These are phyloP conservation scores for Myriosclerotinia duriaeana DNA, from an alignment of 2,329 filamentous ascomycete genomes.

Conservation along the genomic window DNA sequence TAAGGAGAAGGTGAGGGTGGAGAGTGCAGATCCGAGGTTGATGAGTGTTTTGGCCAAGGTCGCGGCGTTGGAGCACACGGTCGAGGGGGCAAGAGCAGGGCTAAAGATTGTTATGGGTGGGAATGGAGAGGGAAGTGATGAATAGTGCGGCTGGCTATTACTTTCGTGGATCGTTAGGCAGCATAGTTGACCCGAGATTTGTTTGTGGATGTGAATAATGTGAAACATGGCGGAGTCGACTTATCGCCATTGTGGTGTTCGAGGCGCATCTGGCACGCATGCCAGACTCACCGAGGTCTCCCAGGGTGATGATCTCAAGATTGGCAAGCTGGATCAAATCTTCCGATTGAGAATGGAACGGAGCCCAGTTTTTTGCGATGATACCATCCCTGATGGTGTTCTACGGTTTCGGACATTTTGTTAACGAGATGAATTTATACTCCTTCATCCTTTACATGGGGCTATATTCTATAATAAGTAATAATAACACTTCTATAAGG, in stretches of 20 bases:
- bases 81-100: constrained; percentile 68
- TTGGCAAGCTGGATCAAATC: no score
- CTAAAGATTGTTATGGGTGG: constrained; percentile 73
- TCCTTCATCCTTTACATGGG: not conserved
- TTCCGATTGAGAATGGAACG: no score
- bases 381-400: not conserved
- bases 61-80: constrained; percentile 70
- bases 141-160: not conserved
- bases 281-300: not conserved
- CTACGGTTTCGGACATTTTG: not conserved
- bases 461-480: not conserved
- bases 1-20: constrained; percentile 83
- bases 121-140: constrained; percentile 14
- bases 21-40: constrained; percentile 78
- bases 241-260: not conserved
- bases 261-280: no score
- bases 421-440: not conserved
- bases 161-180: not conserved
- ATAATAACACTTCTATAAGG: no score
- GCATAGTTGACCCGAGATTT: not conserved
- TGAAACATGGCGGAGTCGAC: no score
- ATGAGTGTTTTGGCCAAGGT: constrained; percentile 83
- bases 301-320: not conserved
- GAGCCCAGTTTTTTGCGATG: not conserved
- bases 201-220: not conserved